A percentile compares a stretch with the other conserved stretches of the same genome.
These are phyloP conservation scores for Plasmodium malariae DNA, from an alignment of 169 alveolate species.

Conservation along the genomic window DNA sequence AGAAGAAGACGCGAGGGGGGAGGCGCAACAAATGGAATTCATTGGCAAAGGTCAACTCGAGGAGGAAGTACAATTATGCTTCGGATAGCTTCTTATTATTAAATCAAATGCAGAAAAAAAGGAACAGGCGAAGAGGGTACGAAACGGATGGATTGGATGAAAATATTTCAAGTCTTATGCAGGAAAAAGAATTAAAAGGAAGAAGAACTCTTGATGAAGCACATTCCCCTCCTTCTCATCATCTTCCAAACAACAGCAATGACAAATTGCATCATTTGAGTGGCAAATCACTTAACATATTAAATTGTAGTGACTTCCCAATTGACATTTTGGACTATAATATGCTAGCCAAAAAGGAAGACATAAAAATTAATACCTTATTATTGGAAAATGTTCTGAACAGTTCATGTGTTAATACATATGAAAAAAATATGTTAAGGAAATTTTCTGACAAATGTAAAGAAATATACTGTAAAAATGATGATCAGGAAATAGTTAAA, in stretches of 20 bases:
- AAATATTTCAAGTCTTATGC: no score
- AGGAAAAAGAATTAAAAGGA: no score
- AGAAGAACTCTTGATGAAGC: no score
- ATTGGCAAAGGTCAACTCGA: not conserved
- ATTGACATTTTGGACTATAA: constrained; percentile 20
- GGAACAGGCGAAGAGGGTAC: not conserved
- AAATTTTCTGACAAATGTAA: constrained; percentile 11
- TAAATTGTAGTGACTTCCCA: not conserved
- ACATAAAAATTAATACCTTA: constrained; percentile 3
- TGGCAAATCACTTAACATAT: not conserved
- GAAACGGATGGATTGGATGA: constrained; percentile 21
- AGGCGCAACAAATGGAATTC: not conserved
- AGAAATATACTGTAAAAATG: constrained; percentile 17
- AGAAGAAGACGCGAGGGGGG: not conserved
- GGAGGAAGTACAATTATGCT: not conserved
- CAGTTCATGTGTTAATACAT: not conserved
- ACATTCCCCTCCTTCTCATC: not conserved
- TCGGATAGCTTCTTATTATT: constrained; percentile 10
- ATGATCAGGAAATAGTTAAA: constrained; percentile 6
- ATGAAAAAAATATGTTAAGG: constrained; percentile 9
- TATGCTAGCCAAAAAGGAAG: not conserved
- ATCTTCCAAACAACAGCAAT: not conserved
- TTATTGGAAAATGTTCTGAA: constrained; percentile 6
- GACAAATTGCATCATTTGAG: no score
- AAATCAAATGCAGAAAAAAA: not conserved